Conservation (phyloP, 306 rosid species). For the Benincasa hispida region DNA sequence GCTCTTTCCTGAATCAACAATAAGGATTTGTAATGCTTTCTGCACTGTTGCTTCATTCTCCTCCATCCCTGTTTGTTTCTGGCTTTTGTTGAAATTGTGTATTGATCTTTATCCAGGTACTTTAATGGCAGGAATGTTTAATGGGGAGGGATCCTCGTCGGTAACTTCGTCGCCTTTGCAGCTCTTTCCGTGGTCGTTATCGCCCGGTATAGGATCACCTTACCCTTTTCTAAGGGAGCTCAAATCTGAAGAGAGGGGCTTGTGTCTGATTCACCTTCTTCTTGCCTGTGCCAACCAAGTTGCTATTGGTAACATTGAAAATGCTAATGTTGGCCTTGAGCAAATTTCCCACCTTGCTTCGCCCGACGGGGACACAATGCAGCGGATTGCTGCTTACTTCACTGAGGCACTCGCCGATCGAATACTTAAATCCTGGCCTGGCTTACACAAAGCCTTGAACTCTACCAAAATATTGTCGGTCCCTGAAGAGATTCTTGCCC, state of each 20-base stretch:
- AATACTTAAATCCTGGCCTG: conserved; percentile 51
- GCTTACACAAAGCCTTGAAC: conserved; percentile 51
- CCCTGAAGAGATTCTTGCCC: conserved; percentile 37
- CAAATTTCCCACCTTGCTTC: conserved; percentile 54
- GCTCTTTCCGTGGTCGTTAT: conserved; percentile 20
- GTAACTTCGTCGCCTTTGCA: conserved; percentile 21
- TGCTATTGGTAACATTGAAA: conserved; percentile 56
- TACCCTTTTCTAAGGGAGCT: conserved; percentile 39
- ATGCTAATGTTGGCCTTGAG: conserved; percentile 59
- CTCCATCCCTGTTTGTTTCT: not conserved
- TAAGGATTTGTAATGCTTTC: not conserved
- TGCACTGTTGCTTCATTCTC: not conserved
- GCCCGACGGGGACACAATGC: conserved; percentile 57
- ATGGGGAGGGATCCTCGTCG: conserved; percentile 32
- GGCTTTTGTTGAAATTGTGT: not conserved
- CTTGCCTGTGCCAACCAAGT: conserved; percentile 53
- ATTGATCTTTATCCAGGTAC: not conserved
- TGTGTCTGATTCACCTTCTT: conserved; percentile 43
- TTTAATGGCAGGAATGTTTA: conserved; percentile 18
- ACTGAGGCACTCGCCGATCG: conserved; percentile 64
- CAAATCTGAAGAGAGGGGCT: conserved; percentile 41
- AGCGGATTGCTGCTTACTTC: conserved; percentile 65
- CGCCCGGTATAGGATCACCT: conserved; percentile 47
- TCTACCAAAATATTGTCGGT: conserved; percentile 38
- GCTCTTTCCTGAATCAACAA: not conserved